phyloP scores from a whole-genome alignment of 1,139 yeast species.

The Blastobotrys serpentis region DNA sequence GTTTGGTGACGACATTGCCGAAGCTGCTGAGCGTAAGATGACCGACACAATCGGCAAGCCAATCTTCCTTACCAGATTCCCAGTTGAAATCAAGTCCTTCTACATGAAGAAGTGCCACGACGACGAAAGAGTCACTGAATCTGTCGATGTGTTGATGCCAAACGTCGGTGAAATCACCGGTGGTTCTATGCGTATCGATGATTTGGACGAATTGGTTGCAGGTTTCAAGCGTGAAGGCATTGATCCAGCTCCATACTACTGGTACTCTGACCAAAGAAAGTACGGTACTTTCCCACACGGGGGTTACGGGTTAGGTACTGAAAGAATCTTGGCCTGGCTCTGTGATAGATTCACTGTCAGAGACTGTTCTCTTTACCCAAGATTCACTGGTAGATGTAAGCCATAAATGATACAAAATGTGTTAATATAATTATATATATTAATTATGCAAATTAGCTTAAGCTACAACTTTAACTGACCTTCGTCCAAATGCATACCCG shows the following conservation, averaged over 20 bases:
- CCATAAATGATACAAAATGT: constrained; percentile 62
- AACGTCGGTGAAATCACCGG: constrained; percentile 98
- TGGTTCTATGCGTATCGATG: constrained; percentile 96
- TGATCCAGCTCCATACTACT: constrained; percentile 77
- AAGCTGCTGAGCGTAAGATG: constrained; percentile 99
- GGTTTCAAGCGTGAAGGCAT: constrained; percentile 93
- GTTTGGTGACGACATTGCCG: constrained; percentile 99
- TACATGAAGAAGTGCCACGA: constrained; percentile 93
- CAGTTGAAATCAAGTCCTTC: constrained; percentile 94
- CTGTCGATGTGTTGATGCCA: constrained; percentile 98
- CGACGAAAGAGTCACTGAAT: constrained; percentile 93
- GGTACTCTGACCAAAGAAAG: constrained; percentile 94
- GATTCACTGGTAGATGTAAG: constrained; percentile 96
- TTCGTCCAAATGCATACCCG: constrained; percentile 34
- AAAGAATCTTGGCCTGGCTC: constrained; percentile 96
- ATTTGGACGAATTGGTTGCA: constrained; percentile 75
- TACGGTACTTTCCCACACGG: constrained; percentile 99
- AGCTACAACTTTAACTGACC: constrained; percentile 22
- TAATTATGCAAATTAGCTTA: constrained; percentile 5
- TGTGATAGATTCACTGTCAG: constrained; percentile 97
- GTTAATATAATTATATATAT: constrained; percentile 2
- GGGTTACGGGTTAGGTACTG: constrained; percentile 98
- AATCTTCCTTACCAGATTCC: constrained; percentile 88
- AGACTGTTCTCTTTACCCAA: constrained; percentile 96
- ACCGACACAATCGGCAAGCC: constrained; percentile 93